Base-by-base conservation (phyloP, 306 rosid genomes). In the Rosa multiflora region DNA sequence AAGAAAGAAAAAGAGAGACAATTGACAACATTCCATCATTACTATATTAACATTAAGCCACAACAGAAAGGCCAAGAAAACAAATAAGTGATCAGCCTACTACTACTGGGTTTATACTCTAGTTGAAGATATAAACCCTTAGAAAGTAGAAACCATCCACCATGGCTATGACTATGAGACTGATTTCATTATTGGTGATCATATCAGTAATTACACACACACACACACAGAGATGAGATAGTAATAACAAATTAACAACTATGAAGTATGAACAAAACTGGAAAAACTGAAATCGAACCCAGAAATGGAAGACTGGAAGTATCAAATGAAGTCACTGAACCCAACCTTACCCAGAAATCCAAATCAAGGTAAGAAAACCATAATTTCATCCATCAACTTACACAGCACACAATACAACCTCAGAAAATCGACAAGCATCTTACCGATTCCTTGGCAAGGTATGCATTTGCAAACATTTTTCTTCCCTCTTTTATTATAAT, bases 391-490 rank as follows among this genome's bases (percentile, higher is more conserved):
- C 61, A 17, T 21, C 20, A 71, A 3, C 20, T 14, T 51, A 51
- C 17, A 3, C 14, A 49, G 53, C 20, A 17, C 21, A 18, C 7
- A 13, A 53, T 7, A 17, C 23, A 6, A 53, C n/a, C n/a, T 53
- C 59, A 6, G 23, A 53, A 53, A 53, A 52, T 53, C 23, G 9
- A 53, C 10, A 52, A 15, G 40, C 46, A 81, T 6, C 67, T 69
- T 92, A 95, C 99, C 98, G 68, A 95, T 84, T 90, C 98, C 99
- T 86, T 88, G 92, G 89, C 99, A 95, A 88, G 99, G 97, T 77
- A 91, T 83, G 88, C 99, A 95, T 90, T 94, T 95, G 91, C 99
- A 91, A 78, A 85, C 76, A 40, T 47, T 76, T 77, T 70, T 86
- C 72, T 87, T 92, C 64, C 99, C 98, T 87, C 98, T 88, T 83